phyloP scores from a whole-genome alignment of 208 protist species.

The Naegleria lovaniensis region DNA sequence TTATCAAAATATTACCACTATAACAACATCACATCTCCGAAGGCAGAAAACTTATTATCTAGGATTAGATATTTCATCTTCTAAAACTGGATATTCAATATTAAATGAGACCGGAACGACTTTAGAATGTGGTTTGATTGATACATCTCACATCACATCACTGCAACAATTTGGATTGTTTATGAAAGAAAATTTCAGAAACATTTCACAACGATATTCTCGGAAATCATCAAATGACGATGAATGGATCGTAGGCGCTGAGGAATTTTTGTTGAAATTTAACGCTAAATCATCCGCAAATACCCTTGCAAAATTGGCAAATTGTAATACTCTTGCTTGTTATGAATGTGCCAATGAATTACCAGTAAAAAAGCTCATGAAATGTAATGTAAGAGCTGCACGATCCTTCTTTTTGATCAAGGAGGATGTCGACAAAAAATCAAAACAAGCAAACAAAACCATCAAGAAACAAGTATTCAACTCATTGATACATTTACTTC shows the following conservation, averaged over 20 bases:
- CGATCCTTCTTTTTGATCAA: not conserved
- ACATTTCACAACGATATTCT: not conserved
- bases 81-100: not conserved
- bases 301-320: not conserved
- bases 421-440: not conserved
- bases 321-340: not conserved
- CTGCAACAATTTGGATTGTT: not conserved
- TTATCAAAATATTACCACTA: too few species aligned
- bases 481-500: not conserved
- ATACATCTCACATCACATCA: not conserved
- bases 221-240: not conserved
- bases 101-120: not conserved
- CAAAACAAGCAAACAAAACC: not conserved
- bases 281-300: not conserved
- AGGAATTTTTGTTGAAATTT: not conserved
- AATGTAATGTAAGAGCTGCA: not conserved
- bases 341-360: not conserved
- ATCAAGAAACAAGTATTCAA: not conserved
- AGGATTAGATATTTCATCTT: slow-evolving; percentile 3
- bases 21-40: too few species aligned
- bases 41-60: not conserved
- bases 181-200: not conserved
- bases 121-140: not conserved
- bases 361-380: not conserved
- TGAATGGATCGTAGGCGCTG: slow-evolving; percentile 10